Evolutionary conservation across 2,329 filamentous ascomycete genomes (phyloP), one percentile per base, ranked within the genome.

Genomic region (Aspergillus ruber): DNA sequence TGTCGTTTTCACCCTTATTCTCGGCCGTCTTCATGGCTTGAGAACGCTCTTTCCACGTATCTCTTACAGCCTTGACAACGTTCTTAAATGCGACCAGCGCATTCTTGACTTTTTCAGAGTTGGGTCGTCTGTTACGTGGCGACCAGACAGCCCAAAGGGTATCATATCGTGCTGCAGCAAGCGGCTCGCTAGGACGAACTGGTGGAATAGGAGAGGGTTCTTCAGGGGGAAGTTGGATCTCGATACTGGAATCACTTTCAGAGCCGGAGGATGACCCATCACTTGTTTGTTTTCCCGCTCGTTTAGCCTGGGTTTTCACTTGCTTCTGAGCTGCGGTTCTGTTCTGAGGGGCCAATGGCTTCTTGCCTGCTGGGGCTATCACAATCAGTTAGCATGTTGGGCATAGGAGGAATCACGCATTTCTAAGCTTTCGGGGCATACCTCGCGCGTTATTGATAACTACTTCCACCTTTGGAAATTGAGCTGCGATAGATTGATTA

Each of bases 81-180:
- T 83, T 79, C 70, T 80, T 82, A 58, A 80, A 79, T 39, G 76
- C 72, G 43, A 73, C 72, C 53, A 84, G 68, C 40, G 76, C 77
- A 52, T 66, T 68, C 53, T 79, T 76, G 48, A 84, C 76, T 50
- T 75, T 75, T 21, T 77, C 74, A 13, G 72, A 67, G 46, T 70
- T 67, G 17, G 75, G 68, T 27, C 69, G 63, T 50, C 73, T 74
- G 52, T 76, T 78, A 50, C 75, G 75, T 41, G 77, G 75, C 43
- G 72, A 75, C 81, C 81, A 84, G 9, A 82, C 74, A 25, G 80
- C 79, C 60, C 80, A 79, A 47, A 83, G 75, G 8, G 78, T 73
- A 58, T 83, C 80, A 62, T 83, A 84, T 46, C 74, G 71, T 12
- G 75, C 74, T 39, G 73, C 78, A 55, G 70, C 75, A 50, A 77